Conservation (phyloP, 2,329 filamentous ascomycete species). For the Fusarium verrucosum region DNA sequence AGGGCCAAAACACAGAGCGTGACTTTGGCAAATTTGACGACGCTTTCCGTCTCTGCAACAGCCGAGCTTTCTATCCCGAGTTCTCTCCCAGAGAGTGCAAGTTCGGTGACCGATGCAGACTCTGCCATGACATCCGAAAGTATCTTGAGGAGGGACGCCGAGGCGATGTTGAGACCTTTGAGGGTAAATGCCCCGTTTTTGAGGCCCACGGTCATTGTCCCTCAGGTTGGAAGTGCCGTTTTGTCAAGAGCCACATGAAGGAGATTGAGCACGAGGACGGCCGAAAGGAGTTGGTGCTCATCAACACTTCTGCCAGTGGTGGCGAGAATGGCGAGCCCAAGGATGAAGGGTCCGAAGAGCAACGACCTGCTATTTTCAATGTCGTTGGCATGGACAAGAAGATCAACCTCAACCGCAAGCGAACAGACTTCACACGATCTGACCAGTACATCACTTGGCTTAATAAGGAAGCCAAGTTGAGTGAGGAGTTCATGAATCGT, state of each 20-base stretch:
- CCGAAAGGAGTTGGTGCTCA: constrained; percentile 79
- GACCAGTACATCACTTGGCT: constrained; percentile 83
- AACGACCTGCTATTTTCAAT: constrained; percentile 77
- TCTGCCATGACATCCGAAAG: constrained; percentile 83
- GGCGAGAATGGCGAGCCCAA: constrained; percentile 45
- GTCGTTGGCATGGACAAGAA: constrained; percentile 75
- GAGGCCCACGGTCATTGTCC: constrained; percentile 78
- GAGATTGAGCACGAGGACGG: constrained; percentile 83
- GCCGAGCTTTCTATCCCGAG: constrained; percentile 74
- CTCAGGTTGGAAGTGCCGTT: constrained; percentile 94
- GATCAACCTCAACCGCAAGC: constrained; percentile 77
- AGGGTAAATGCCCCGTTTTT: constrained; percentile 83
- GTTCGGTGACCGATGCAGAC: constrained; percentile 82
- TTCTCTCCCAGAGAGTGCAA: constrained; percentile 82
- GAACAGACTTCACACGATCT: constrained; percentile 74
- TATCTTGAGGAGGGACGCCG: constrained; percentile 87
- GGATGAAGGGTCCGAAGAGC: constrained; percentile 57
- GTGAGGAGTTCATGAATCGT: constrained; percentile 53
- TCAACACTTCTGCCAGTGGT: constrained; percentile 50
- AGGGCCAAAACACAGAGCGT: constrained; percentile 81
- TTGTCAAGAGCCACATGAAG: constrained; percentile 85
- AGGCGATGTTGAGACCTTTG: constrained; percentile 79
- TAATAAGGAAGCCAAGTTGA: constrained; percentile 65
- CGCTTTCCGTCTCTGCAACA: constrained; percentile 79
- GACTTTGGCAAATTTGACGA: constrained; percentile 84